phyloP scores from a whole-genome alignment of 306 rosid genomes.

The Acmispon strigosus region DNA sequence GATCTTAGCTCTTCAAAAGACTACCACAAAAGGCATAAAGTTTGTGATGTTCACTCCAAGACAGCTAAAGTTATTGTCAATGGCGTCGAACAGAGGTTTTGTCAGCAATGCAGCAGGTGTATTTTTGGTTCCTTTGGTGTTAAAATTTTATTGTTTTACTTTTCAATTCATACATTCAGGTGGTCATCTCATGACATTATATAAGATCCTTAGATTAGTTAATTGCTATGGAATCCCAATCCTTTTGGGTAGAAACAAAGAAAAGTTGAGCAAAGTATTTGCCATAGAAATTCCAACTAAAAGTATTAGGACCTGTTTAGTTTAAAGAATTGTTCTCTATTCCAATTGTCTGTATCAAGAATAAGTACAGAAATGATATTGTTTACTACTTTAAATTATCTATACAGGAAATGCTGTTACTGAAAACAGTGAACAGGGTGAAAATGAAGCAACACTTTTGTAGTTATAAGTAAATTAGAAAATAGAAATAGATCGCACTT shows the following conservation, averaged over 20 bases:
- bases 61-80: conserved; percentile 69
- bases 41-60: conserved; percentile 83
- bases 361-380: background rate
- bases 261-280: background rate
- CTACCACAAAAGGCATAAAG: conserved; percentile 75
- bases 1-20: conserved; percentile 76
- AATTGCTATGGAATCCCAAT: background rate
- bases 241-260: background rate
- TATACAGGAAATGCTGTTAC: background rate
- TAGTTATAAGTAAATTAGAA: background rate
- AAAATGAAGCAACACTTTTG: background rate
- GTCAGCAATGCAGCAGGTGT: conserved; percentile 90
- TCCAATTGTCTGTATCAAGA: background rate
- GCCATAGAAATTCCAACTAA: background rate
- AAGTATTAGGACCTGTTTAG: background rate
- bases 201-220: conserved; percentile 12
- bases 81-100: conserved; percentile 77
- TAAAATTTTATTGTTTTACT: background rate
- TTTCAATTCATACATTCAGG: background rate
- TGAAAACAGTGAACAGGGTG: background rate
- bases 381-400: background rate
- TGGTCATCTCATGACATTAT: conserved; percentile 5
- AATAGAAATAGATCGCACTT: background rate
- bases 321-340: background rate
- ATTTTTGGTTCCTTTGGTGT: background rate